phyloP scores from a whole-genome alignment of 1,284 basidiomycete genomes.

The Tilletiopsis washingtonensis region DNA sequence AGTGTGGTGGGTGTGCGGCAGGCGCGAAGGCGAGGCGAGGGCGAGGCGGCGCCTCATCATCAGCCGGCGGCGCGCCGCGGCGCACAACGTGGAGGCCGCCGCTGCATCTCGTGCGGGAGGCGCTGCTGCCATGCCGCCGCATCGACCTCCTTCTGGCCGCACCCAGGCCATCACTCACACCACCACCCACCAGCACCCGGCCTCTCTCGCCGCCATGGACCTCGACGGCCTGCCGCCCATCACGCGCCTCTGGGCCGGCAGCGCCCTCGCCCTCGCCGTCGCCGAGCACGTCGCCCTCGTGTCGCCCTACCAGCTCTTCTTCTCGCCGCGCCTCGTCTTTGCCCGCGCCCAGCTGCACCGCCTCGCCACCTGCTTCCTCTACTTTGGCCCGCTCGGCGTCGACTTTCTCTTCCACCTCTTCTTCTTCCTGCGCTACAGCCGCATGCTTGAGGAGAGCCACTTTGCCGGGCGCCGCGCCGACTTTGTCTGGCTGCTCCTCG shows the following conservation, averaged over 20 bases:
- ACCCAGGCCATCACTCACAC: too few species aligned
- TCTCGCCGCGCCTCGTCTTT: conserved; percentile 34
- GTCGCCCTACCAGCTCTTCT: conserved; percentile 36
- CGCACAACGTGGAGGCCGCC: too few species aligned
- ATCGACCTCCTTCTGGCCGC: too few species aligned
- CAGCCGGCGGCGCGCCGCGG: too few species aligned
- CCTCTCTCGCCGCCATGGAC: conserved; percentile 30
- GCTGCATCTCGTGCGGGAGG: too few species aligned
- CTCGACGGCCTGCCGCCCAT: conserved; percentile 38
- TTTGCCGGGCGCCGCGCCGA: conserved; percentile 78
- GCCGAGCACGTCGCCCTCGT: conserved; percentile 35
- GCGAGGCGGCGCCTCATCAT: too few species aligned
- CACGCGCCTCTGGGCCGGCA: conserved; percentile 28
- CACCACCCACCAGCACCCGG: too few species aligned
- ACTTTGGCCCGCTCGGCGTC: conserved; percentile 86
- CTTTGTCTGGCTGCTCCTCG: conserved; percentile 78
- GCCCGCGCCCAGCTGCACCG: conserved; percentile 65
- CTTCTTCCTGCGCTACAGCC: conserved; percentile 95
- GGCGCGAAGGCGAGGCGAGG: too few species aligned
- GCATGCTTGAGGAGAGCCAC: conserved; percentile 90
- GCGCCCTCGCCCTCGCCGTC: conserved; percentile 22
- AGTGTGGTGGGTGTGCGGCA: too few species aligned
- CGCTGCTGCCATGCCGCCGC: too few species aligned
- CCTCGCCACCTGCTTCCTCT: conserved; percentile 81
- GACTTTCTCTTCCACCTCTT: conserved; percentile 95